Evolutionary conservation across 2,329 filamentous ascomycete species (phyloP).

Genomic region (Cercospora sp.): DNA sequence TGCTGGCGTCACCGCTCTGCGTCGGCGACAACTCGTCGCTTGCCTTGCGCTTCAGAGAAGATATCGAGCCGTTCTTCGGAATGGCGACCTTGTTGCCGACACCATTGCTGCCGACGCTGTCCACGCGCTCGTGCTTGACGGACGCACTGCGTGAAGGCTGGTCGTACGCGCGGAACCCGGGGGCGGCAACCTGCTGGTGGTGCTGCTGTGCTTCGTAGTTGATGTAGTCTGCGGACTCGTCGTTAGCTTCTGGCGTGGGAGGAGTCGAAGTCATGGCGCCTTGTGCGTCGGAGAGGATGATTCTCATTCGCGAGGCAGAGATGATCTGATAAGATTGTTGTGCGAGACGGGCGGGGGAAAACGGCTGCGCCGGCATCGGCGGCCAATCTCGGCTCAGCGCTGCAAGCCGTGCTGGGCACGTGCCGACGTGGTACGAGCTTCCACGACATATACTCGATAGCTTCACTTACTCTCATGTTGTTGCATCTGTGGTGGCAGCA

Average conservation of each 20-base stretch:
- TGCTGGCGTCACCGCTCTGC: conserved; percentile 12
- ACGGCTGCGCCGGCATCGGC: conserved; percentile 14
- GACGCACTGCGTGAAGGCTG: not conserved
- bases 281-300: conserved; percentile 15
- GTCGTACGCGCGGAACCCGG: conserved; percentile 1
- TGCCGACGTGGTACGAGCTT: not conserved
- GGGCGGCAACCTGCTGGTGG: conserved; percentile 4
- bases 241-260: conserved; percentile 26
- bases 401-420: not conserved
- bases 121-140: not conserved
- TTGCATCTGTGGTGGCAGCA: conserved; percentile 1
- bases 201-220: not conserved
- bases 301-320: conserved; percentile 22
- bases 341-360: not conserved
- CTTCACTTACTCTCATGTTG: not conserved
- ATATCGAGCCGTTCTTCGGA: conserved; percentile 15
- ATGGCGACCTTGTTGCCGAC: conserved; percentile 15
- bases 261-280: conserved; percentile 21
- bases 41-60: conserved; percentile 5
- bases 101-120: conserved; percentile 16
- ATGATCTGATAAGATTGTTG: conserved; percentile 36
- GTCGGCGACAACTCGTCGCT: not conserved
- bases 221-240: conserved; percentile 19
- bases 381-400: not conserved
- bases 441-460: not conserved